phyloP scores from a whole-genome alignment of 2,329 filamentous ascomycete genomes.

The Aspergillus aculeatus region DNA sequence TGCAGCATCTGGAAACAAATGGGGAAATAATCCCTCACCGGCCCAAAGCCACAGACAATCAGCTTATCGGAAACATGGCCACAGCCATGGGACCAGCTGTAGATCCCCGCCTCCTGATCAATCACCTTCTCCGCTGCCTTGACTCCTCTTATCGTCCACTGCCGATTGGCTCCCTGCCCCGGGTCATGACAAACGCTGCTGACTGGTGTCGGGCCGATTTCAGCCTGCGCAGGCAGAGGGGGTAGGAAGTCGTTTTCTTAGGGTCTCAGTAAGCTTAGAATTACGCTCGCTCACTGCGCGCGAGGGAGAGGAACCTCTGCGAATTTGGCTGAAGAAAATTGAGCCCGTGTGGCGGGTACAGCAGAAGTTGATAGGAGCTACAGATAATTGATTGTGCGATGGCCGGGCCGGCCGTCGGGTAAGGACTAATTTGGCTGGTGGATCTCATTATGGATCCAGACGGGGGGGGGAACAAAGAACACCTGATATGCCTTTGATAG shows the following conservation, averaged over 20 bases:
- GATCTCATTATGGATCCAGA: neutral
- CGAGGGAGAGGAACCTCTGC: neutral
- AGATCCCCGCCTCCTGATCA: neutral
- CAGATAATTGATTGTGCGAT: neutral
- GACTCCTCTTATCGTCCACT: constrained; percentile 27
- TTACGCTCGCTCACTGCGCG: neutral
- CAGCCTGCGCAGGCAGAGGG: neutral
- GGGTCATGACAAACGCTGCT: constrained; percentile 34
- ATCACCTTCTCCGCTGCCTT: constrained; percentile 6
- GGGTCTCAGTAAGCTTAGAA: neutral
- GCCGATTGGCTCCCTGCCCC: constrained; percentile 25
- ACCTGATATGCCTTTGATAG: neutral
- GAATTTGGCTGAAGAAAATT: neutral
- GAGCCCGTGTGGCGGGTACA: neutral
- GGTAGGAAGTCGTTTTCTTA: neutral
- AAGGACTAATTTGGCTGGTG: neutral
- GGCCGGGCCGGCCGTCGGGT: neutral
- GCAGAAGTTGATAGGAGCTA: neutral
- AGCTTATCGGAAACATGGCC: neutral
- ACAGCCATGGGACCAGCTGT: neutral
- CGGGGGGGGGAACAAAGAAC: neutral
- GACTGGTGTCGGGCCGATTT: constrained; percentile 26
- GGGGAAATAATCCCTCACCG: neutral
- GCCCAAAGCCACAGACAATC: neutral
- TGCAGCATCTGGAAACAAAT: neutral